Base-by-base conservation (phyloP, 2,329 filamentous ascomycete genomes). In the Dactylellina sp. region DNA sequence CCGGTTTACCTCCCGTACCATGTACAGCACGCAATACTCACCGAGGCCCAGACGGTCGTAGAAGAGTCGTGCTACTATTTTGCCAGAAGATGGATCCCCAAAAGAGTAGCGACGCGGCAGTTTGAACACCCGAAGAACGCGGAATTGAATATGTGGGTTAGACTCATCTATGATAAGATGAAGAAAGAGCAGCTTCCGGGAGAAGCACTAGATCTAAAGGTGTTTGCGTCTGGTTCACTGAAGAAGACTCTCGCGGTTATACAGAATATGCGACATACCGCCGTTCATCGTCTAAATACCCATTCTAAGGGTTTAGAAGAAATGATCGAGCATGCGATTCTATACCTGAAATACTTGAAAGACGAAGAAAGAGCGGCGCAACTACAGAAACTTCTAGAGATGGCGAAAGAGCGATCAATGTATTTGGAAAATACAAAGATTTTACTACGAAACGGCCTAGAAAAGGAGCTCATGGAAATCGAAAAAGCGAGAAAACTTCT, bases 41-140 rank as follows among this genome's bases (percentile, higher is more conserved):
- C 61, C 3, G 56, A 53, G 39, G 55, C 61, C 1, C 60, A 65
- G 25, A 7, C 6, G 4, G 37, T 61, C 5, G 44, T 74, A 0
- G 68, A 74, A 39, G 4, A 61, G 24, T 25, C 53, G 4, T 66
- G 68, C 40, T 53, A 55, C n/a, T 32, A 52, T 35, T 66, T 65
- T 24, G 25, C 50, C 3, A 32, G 24, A 25, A 47, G 39, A 32
- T 74, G 61, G 68, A 1, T 24, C 1, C 68, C 68, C 9, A 37
- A 56, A 1, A 18, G 18, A 14, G 16, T 42, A 2, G 5, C 20
- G 0, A 47, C 1, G 2, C n/a, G 49, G 5, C 35, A 42, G 25
- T 66, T 65, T 28, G 14, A 49, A 18, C 37, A 60, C 16, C 55
- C 53, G 2, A 20, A 55, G 24, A 56, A 37, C 22, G 60, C 68